Base-by-base conservation (phyloP, 768 basidiomycete species). In the Obba rivulosa region DNA sequence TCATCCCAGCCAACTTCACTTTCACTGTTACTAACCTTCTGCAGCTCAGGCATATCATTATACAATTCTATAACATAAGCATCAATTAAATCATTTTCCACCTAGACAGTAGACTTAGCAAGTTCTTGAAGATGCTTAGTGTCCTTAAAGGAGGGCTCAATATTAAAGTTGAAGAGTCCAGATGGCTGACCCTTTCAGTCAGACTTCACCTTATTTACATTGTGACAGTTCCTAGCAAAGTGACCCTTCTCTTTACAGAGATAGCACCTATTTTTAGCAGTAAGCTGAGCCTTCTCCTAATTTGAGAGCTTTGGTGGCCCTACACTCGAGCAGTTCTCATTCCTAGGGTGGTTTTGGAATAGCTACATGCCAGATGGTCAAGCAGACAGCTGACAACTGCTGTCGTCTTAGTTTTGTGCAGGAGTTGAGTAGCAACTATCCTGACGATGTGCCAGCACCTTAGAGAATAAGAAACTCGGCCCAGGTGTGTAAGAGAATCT, bases 161-260 rank as follows among this genome's bases (percentile, higher is more conserved):
- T 20, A 25, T 41, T 42, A 41, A 36, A 48, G 3, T 36, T 31
- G n/a, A 23, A 37, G 17, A 52, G n/a, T 1, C 53, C 46, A 2
- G 53, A 43, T 8, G 47, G 28, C 16, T 34, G 25, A 0, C 47
- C 52, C 16, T 3, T 13, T 21, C 18, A 3, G 17, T 24, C 35
- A 2, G 52, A 53, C 17, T 35, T 22, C 7, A 49, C 47, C 2
- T 28, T 14, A 10, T 35, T 28, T 1, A 20, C 23, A 9, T 13
- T 11, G 13, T 46, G 44, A 17, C 47, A 49, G 18, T 49, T 38
- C 8, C 47, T 42, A 7, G 20, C 36, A 18, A 45, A 49, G 18
- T 51, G 50, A 5, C 50, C 45, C 4, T 39, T 17, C n/a, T 47
- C 23, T 10, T 46, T 42, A 16, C 45, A 51, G 13, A 14, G 3